Evolutionary conservation across 805 yeast species (phyloP), one percentile per base, ranked within the genome.

Genomic region (Candida nemodendra): DNA sequence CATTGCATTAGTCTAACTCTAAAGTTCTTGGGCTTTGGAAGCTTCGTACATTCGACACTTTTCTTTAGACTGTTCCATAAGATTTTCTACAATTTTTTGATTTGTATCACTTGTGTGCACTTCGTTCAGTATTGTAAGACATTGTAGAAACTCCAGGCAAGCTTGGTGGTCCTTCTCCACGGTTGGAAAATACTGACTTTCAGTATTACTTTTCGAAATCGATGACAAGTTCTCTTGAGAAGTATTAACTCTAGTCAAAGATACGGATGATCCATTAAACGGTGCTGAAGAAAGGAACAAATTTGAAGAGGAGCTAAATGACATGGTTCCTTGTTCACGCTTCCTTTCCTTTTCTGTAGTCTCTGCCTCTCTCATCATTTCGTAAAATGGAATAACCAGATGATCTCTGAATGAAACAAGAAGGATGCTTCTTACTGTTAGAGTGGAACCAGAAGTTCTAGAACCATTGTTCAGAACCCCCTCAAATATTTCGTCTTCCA

Each of bases 81-180:
- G 56, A 35, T 71, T 75, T 31, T 80, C 84, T n/a, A 82, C 65
- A n/a, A 72, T 65, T 27, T 63, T 65, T 50, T 81, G 89, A 39
- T 74, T 71, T 16, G 72, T 72, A 48, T 79, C 82, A 6, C 62
- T 65, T 0, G 80, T 69, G 30, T 72, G 73, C 3, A 79, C 68
- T 1, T 78, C 66, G 15, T 72, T 69, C 21, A 84, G 54, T 19
- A 78, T 64, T 6, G 83, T 78, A 45, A 81, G 72, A 50, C 91
- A 83, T 50, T 80, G 86, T 9, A 79, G 57, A 21, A 83, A 54
- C 2, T 42, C 27, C 15, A 38, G 14, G 7, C 43, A 40, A 19
- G 38, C 41, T 7, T 32, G 11, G 19, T 39, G 41, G 3, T 48
- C 57, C 11, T 44, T 44, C 18, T 35, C 48, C 17, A 18, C 5